Evolutionary conservation across 441 rosid genomes (phyloP).

Genomic region (Adansonia madagascariensis): DNA sequence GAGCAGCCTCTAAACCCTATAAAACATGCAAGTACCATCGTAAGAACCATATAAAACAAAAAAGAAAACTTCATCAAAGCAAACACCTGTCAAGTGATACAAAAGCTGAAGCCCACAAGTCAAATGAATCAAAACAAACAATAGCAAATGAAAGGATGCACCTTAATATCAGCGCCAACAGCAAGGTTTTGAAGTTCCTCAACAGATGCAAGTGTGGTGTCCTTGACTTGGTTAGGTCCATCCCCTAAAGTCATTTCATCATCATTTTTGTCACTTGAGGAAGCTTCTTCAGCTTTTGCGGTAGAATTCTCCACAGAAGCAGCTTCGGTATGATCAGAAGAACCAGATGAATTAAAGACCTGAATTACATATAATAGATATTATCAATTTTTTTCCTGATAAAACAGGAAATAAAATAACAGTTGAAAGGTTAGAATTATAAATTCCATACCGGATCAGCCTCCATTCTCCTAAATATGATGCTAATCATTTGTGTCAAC

Average conservation of each 20-base stretch:
- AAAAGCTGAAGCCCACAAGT: neutral
- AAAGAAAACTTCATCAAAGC: conserved; percentile 14
- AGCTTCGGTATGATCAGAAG: conserved; percentile 55
- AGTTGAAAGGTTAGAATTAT: conserved; percentile 3
- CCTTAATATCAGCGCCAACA: conserved; percentile 99
- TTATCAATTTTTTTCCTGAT: conserved; percentile 10
- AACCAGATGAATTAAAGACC: conserved; percentile 61
- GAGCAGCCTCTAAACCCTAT: conserved; percentile 99
- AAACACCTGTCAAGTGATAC: conserved; percentile 13
- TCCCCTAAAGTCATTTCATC: conserved; percentile 81
- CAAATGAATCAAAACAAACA: conserved; percentile 13
- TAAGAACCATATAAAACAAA: conserved; percentile 29
- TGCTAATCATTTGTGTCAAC: conserved; percentile 99
- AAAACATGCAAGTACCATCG: conserved; percentile 28
- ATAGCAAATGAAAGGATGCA: conserved; percentile 30
- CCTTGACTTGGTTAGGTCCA: conserved; percentile 76
- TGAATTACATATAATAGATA: conserved; percentile 33
- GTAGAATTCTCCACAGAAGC: conserved; percentile 53
- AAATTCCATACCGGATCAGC: conserved; percentile 63
- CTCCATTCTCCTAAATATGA: conserved; percentile 96
- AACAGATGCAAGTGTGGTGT: conserved; percentile 84
- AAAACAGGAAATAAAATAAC: neutral
- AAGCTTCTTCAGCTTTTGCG: conserved; percentile 55
- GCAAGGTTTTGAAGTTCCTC: conserved; percentile 98
- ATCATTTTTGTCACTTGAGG: conserved; percentile 58